Conservation (phyloP, 345 rosid genomes). For the Isatis tinctoria region DNA sequence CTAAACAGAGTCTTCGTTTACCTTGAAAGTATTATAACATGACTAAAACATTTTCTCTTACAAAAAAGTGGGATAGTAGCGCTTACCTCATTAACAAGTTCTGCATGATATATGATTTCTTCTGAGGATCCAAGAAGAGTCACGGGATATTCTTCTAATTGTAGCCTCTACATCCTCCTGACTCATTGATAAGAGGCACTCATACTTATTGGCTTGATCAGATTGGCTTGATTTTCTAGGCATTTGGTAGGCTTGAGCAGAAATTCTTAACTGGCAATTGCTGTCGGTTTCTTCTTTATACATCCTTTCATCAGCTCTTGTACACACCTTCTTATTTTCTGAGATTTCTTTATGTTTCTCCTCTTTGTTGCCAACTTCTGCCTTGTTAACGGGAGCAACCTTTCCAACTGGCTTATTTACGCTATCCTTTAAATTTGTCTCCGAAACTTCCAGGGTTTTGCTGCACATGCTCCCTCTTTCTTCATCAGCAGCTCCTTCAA, state of each 20-base stretch:
- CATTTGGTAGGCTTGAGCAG: conserved; percentile 18
- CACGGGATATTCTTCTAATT: conserved; percentile 63
- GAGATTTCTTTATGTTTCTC: conserved; percentile 6
- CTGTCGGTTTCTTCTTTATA: conserved; percentile 19
- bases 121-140: conserved; percentile 57
- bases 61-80: background rate
- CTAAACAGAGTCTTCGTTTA: background rate
- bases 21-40: background rate
- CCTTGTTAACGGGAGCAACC: conserved; percentile 8
- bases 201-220: conserved; percentile 15
- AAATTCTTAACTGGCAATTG: conserved; percentile 1
- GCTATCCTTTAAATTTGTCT: background rate
- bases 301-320: conserved; percentile 22
- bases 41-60: background rate
- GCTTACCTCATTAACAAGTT: conserved; percentile 65
- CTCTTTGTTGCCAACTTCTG: conserved; percentile 19
- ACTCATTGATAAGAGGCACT: conserved; percentile 39
- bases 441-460: conserved; percentile 4
- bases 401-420: conserved; percentile 25
- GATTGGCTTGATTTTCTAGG: conserved; percentile 17
- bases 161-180: conserved; percentile 68
- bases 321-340: conserved; percentile 27
- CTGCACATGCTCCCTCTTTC: conserved; percentile 19
- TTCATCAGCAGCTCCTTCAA: conserved; percentile 38
- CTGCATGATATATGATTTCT: conserved; percentile 61